Conservation (phyloP, 2,329 filamentous ascomycete genomes). For the Fusarium tuaranense region DNA sequence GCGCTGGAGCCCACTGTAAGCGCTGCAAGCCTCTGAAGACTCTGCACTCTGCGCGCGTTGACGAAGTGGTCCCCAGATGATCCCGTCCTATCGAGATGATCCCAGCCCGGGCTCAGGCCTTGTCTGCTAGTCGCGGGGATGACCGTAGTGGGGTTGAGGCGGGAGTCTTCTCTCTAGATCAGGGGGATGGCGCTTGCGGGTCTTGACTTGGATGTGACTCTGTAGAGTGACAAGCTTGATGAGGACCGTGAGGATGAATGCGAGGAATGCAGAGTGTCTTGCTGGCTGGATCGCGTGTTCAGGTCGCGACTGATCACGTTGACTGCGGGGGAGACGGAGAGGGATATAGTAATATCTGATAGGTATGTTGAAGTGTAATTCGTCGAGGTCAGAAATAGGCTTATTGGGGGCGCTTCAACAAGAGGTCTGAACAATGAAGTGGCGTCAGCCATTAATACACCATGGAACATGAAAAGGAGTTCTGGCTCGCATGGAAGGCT, state of each 20-base stretch:
- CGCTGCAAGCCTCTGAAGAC: slow-evolving; percentile 3
- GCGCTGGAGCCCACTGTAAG: slow-evolving; percentile 21
- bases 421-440: slow-evolving; percentile 28
- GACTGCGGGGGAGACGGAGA: slow-evolving; percentile 31
- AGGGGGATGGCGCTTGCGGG: slow-evolving; percentile 33
- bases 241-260: not conserved
- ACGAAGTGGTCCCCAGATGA: slow-evolving; percentile 21
- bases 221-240: slow-evolving; percentile 2
- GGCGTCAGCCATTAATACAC: slow-evolving; percentile 26
- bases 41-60: not conserved
- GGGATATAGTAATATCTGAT: slow-evolving; percentile 16
- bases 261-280: slow-evolving; percentile 33
- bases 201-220: slow-evolving; percentile 10
- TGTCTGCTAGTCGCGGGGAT: slow-evolving; percentile 35
- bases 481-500: not conserved
- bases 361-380: not conserved
- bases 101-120: slow-evolving; percentile 12
- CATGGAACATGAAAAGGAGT: not conserved
- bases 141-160: slow-evolving; percentile 33
- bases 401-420: slow-evolving; percentile 21
- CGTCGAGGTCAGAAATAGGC: not conserved
- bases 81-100: slow-evolving; percentile 15
- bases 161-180: slow-evolving; percentile 27
- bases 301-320: slow-evolving; percentile 13
- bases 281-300: slow-evolving; percentile 28